Conservation (phyloP, 495 filamentous ascomycete genomes). For the Aspergillus leporis region DNA sequence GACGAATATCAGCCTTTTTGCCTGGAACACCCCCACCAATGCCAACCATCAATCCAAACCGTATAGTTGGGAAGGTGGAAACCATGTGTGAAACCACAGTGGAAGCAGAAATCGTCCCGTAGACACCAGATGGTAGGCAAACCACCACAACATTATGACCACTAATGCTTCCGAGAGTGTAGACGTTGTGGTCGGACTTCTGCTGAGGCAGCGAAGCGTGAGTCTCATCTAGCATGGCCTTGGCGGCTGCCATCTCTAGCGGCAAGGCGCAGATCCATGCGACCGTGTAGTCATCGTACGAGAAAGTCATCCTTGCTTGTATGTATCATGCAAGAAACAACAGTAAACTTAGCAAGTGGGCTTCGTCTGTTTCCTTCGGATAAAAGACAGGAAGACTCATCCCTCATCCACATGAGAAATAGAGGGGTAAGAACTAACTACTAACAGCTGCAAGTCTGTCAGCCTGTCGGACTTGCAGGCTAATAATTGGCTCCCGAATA, state of each 20-base stretch:
- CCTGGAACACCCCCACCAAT: constrained; percentile 3
- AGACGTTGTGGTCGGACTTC: background rate
- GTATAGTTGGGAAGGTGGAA: background rate
- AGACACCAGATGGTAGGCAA: constrained; percentile 2
- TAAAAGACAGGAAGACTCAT: too few relatives aligned
- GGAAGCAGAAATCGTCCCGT: background rate
- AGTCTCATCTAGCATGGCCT: constrained; percentile 3
- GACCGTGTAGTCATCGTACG: background rate
- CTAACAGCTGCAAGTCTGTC: too few relatives aligned
- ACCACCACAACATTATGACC: constrained; percentile 4
- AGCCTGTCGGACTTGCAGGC: too few relatives aligned
- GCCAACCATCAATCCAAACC: constrained; percentile 3
- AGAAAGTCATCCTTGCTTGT: background rate
- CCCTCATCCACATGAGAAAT: too few relatives aligned
- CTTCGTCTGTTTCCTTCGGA: too few relatives aligned
- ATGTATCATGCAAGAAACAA: background rate
- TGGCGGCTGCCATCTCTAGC: background rate
- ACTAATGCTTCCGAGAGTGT: constrained; percentile 4
- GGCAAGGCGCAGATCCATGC: too few relatives aligned
- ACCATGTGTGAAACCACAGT: background rate
- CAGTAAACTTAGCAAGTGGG: too few relatives aligned
- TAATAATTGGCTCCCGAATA: too few relatives aligned
- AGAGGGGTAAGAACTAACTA: too few relatives aligned
- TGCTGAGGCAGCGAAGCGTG: constrained; percentile 1
- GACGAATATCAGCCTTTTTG: constrained; percentile 3